Evolutionary conservation across 2,329 filamentous ascomycete genomes (phyloP).

Genomic region (Fusarium continuum): DNA sequence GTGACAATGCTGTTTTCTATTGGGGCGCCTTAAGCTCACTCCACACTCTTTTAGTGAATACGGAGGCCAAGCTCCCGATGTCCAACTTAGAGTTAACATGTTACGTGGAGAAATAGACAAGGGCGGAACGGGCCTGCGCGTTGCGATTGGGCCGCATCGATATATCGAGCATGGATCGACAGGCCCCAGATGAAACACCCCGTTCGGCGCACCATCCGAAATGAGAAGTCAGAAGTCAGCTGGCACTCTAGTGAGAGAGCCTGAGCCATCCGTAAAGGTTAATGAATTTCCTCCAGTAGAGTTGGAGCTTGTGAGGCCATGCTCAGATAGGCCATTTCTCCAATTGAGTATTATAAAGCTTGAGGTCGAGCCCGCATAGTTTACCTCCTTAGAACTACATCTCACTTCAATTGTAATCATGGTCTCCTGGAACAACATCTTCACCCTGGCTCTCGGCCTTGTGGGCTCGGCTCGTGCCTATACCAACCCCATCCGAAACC

Average conservation of each 20-base stretch:
- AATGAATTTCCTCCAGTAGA: constrained; percentile 4
- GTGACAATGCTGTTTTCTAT: background rate
- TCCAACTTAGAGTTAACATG: background rate
- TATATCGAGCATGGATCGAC: background rate
- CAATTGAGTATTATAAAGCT: background rate
- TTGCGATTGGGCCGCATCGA: constrained; percentile 26
- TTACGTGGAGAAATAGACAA: background rate
- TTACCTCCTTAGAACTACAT: too few species aligned
- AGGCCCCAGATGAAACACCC: constrained; percentile 1
- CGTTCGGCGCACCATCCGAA: background rate
- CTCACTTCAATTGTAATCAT: background rate
- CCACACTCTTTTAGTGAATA: background rate
- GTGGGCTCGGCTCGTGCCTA: constrained; percentile 46
- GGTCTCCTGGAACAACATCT: constrained; percentile 27
- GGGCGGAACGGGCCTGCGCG: background rate
- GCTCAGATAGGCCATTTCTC: background rate
- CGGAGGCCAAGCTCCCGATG: constrained; percentile 8
- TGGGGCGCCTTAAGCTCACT: constrained; percentile 13
- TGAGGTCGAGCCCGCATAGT: background rate
- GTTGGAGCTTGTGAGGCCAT: background rate
- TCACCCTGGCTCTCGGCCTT: constrained; percentile 20
- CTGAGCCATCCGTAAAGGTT: constrained; percentile 1
- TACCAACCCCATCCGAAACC: constrained; percentile 61
- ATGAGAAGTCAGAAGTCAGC: background rate
- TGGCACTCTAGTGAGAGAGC: background rate